Evolutionary conservation across 768 basidiomycete genomes (phyloP).

Genomic region (Rhodosporidiobolus sp.): DNA sequence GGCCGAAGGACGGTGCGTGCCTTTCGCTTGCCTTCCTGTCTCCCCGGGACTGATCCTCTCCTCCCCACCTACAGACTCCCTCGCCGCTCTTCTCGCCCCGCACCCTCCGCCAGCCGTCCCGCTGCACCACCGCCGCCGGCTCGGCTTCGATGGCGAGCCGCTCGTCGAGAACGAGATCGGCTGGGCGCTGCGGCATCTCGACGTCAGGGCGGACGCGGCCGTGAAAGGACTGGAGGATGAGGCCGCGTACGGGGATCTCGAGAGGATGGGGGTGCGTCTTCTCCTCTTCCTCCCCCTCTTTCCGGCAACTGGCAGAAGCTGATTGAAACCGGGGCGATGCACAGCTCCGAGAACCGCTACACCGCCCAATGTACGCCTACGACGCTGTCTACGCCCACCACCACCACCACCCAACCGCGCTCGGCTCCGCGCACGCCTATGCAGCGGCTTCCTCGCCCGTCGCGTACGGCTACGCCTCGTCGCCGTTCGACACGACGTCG

Average conservation of each 20-base stretch:
- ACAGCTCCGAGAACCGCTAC: constrained; percentile 39
- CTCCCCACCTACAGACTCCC: constrained; percentile 20
- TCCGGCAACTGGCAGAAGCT: not conserved
- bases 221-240: constrained; percentile 37
- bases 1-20: constrained; percentile 44
- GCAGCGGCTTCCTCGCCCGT: not conserved
- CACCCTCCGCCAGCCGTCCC: constrained; percentile 27
- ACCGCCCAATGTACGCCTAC: constrained; percentile 26
- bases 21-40: not conserved
- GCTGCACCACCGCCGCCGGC: constrained; percentile 31
- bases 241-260: constrained; percentile 37
- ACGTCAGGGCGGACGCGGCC: constrained; percentile 32
- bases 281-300: not conserved
- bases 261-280: constrained; percentile 43
- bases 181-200: constrained; percentile 36
- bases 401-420: constrained; percentile 18
- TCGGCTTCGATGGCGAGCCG: constrained; percentile 35
- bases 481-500: not conserved
- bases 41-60: not conserved
- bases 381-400: constrained; percentile 20
- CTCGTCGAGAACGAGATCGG: constrained; percentile 42
- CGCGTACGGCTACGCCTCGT: not conserved
- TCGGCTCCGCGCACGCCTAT: not conserved
- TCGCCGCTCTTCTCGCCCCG: constrained; percentile 36
- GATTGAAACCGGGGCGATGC: not conserved